A percentile compares a stretch with the other conserved stretches of the same genome.
These are phyloP conservation scores for Takashimella koratensis DNA, from an alignment of 1,284 basidiomycete genomes.

Conservation along the genomic window DNA sequence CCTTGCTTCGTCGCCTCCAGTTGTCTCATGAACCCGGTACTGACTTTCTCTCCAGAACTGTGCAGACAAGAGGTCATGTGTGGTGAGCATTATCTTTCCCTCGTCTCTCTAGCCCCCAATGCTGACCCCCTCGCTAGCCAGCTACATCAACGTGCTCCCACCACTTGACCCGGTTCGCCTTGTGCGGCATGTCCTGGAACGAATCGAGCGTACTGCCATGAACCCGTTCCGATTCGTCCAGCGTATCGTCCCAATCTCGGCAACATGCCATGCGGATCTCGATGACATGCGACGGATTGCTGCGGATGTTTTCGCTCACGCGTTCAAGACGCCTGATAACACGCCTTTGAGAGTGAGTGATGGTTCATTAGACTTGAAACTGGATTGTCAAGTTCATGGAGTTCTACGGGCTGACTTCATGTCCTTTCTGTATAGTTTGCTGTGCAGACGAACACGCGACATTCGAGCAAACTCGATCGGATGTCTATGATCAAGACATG, in stretches of 20 bases:
- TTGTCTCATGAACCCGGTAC: not conserved
- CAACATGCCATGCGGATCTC: constrained; percentile 21
- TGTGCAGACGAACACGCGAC: constrained; percentile 30
- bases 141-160: constrained; percentile 25
- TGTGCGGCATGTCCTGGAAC: constrained; percentile 33
- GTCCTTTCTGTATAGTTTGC: constrained; percentile 38
- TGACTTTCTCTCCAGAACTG: constrained; percentile 14
- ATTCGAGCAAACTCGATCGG: constrained; percentile 32
- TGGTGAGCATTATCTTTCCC: constrained; percentile 19
- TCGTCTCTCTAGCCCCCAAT: no score
- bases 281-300: constrained; percentile 23
- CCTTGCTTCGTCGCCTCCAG: not conserved
- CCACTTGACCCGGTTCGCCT: constrained; percentile 21
- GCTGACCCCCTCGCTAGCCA: constrained; percentile 21
- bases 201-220: constrained; percentile 29
- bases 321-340: constrained; percentile 20
- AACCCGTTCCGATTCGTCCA: constrained; percentile 38
- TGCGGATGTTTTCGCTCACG: constrained; percentile 13
- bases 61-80: constrained; percentile 25
- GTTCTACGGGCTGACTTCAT: constrained; percentile 8
- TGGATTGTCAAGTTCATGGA: no score
- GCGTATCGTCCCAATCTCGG: constrained; percentile 34
- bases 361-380: no score
- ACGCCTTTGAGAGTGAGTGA: constrained; percentile 18
- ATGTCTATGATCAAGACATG: constrained; percentile 41